Base-by-base conservation (phyloP, 768 basidiomycete species). In the Rhizopogon vinicolor region DNA sequence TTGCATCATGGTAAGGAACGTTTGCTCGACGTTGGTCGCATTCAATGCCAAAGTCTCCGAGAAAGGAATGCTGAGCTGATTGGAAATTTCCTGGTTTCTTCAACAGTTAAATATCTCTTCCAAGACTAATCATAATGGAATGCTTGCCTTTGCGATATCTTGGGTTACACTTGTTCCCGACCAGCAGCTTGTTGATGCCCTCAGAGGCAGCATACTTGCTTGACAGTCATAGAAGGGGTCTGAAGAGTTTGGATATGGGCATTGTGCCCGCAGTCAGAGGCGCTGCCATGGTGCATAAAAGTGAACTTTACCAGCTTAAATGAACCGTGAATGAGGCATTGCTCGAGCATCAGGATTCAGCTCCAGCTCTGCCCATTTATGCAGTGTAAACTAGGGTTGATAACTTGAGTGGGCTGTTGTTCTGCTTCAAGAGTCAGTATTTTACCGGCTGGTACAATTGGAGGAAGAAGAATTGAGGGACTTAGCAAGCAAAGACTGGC, bases 31-130 rank as follows among this genome's bases (percentile, higher is more conserved):
- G 64, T 97, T 97, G 58, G 94, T 95, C 52, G 95, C 93, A 65
- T 91, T 93, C 89, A 98, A 98, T 37, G 97, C 97, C n/a, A 91
- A 93, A 13, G 97, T 99, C 79, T 99, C 97, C 68, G 98, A 76
- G 87, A 97, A 98, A 45, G 93, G 88, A 63, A 99, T 88, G 58
- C 79, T 81, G 62, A 98, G 79, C 69, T 98, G 94, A 68, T 97
- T 93, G 28, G 97, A 92, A 65, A 98, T 91, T 80, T 96, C 92
- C 22, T 25, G 22, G 22, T 3, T 25, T 12, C 13, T 35, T 50
- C 22, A 33, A 52, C 58, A 51, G 41, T 67, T 28, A 60, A 44
- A 10, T n/a, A 13, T 29, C 22, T 25, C 22, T 9, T 35, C 35
- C 46, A 44, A 41, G 14, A 18, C 42, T 29, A 49, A 18, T n/a